Conservation (phyloP, 371 early-diverging fungal species). For the Conidiobolus incongruus region DNA sequence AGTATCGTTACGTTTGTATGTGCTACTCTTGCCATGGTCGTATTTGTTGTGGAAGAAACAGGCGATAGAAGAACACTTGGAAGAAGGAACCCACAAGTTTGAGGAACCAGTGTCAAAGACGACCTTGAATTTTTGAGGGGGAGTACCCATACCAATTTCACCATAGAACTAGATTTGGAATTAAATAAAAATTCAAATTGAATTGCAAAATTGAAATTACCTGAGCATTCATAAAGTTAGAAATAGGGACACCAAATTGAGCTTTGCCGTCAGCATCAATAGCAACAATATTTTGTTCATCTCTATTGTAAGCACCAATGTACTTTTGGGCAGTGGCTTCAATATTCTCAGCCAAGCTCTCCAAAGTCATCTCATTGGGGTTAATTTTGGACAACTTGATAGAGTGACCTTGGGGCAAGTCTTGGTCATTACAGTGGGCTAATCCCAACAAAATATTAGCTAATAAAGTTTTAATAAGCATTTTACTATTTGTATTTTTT, state of each 20-base stretch:
- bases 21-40: conserved; percentile 39
- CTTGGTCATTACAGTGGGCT: no score
- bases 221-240: conserved; percentile 91
- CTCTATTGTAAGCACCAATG: conserved; percentile 20
- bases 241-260: conserved; percentile 59
- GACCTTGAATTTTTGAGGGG: conserved; percentile 71
- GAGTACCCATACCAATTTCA: conserved; percentile 61
- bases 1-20: conserved; percentile 68
- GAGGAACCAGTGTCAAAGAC: conserved; percentile 90
- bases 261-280: conserved; percentile 25
- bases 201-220: conserved; percentile 10
- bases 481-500: no score
- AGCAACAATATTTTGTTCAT: conserved; percentile 18
- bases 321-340: conserved; percentile 51
- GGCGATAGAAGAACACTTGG: conserved; percentile 73
- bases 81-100: conserved; percentile 94
- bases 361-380: not conserved
- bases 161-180: conserved; percentile 50
- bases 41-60: conserved; percentile 79
- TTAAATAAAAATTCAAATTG: not conserved
- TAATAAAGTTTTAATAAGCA: no score
- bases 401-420: no score
- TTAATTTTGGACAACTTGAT: no score
- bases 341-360: conserved; percentile 19
- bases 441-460: no score